Evolutionary conservation across 257 asterid genomes (phyloP).

Genomic region (Buddleja alternifolia): DNA sequence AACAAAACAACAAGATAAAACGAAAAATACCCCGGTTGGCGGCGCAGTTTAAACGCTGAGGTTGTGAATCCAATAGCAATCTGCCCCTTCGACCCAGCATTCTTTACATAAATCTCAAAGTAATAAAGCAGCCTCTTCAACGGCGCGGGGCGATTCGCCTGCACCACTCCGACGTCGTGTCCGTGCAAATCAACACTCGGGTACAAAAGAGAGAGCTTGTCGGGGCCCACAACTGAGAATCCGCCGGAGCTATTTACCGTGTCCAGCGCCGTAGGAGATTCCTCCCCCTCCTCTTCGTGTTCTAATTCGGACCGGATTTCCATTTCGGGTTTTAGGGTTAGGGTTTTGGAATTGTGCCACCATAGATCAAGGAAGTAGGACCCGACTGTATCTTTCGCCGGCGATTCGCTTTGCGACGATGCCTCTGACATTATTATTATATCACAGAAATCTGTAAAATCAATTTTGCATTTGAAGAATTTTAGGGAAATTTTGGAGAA

Average conservation of each 20-base stretch:
- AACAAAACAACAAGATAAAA: neutral
- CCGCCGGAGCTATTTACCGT: conserved; percentile 80
- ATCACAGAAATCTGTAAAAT: conserved; percentile 18
- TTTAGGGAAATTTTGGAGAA: conserved; percentile 11
- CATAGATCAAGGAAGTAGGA: conserved; percentile 74
- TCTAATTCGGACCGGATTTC: conserved; percentile 33
- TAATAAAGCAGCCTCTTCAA: conserved; percentile 70
- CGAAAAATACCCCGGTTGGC: conserved; percentile 82
- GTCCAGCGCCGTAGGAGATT: conserved; percentile 73
- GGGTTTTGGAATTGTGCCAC: conserved; percentile 63
- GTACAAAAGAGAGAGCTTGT: conserved; percentile 76
- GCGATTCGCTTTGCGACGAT: conserved; percentile 43
- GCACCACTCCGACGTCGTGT: conserved; percentile 91
- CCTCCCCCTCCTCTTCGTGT: conserved; percentile 56
- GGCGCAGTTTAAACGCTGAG: conserved; percentile 71
- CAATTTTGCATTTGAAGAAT: conserved; percentile 31
- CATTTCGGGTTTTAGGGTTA: conserved; percentile 41
- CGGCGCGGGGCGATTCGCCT: conserved; percentile 87
- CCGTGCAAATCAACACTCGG: conserved; percentile 67
- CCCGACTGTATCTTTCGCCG: conserved; percentile 59
- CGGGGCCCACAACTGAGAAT: conserved; percentile 74
- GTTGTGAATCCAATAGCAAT: conserved; percentile 87
- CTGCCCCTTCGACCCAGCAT: conserved; percentile 84
- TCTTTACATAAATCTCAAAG: conserved; percentile 79
- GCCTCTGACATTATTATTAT: conserved; percentile 46